Percentiles rank a stretch among this genome's conserved stretches.
These are phyloP conservation scores for Plenodomus biglobosus DNA, from an alignment of 2,329 filamentous ascomycete genomes.

Conservation along the genomic window DNA sequence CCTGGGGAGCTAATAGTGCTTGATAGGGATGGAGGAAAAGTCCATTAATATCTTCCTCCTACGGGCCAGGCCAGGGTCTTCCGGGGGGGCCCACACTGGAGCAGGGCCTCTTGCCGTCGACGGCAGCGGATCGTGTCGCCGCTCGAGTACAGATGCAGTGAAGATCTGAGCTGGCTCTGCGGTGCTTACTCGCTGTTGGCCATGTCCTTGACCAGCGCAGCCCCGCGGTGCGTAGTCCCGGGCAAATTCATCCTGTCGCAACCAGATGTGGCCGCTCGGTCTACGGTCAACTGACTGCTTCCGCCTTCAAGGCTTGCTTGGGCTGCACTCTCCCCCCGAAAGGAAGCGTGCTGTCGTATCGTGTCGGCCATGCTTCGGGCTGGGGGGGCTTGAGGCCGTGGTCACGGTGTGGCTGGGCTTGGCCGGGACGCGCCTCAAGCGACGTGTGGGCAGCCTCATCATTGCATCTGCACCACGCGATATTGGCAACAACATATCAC, in stretches of 20 bases:
- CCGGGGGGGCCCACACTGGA: conserved; percentile 9
- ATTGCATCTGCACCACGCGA: conserved; percentile 23
- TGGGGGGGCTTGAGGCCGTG: conserved; percentile 8
- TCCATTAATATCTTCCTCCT: conserved; percentile 37
- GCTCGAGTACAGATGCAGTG: conserved; percentile 19
- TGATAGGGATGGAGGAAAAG: conserved; percentile 23
- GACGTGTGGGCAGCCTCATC: conserved; percentile 31
- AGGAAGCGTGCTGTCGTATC: not conserved
- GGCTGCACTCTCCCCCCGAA: too few species aligned
- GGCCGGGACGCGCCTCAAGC: conserved; percentile 1
- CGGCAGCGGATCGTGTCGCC: conserved; percentile 28
- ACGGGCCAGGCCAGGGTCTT: conserved; percentile 22
- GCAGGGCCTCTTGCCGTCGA: conserved; percentile 9
- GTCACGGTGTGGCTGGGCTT: conserved; percentile 17
- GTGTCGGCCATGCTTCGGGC: not conserved
- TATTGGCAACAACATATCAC: conserved; percentile 29
- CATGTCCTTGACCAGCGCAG: conserved; percentile 6
- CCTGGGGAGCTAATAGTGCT: conserved; percentile 25
- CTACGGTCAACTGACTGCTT: too few species aligned
- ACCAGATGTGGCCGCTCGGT: too few species aligned
- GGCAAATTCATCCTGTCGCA: too few species aligned
- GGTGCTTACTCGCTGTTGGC: conserved; percentile 17
- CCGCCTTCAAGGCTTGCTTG: too few species aligned
- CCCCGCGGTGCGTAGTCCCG: conserved; percentile 9
- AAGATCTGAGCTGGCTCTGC: conserved; percentile 31